Conservation (phyloP, 179 eudicot species). For the Vitellaria paradoxa region DNA sequence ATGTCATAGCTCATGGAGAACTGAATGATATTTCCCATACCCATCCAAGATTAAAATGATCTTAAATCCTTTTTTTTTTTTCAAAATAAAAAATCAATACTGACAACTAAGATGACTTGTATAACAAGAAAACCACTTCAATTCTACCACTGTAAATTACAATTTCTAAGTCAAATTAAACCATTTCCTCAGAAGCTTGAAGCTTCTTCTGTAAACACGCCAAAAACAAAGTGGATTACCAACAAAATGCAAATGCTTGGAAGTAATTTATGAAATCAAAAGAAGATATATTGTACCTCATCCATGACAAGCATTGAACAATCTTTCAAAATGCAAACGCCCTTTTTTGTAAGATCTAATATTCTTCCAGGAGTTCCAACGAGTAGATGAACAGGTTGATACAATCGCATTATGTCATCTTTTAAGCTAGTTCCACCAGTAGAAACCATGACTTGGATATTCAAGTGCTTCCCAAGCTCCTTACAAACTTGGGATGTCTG, state of each 20-base stretch:
- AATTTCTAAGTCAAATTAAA: conserved; percentile 7
- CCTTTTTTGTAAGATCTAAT: conserved; percentile 78
- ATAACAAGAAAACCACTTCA: not conserved
- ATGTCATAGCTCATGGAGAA: not conserved
- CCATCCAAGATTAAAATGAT: not conserved
- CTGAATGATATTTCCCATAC: not conserved
- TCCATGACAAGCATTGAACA: conserved; percentile 86
- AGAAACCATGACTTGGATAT: conserved; percentile 89
- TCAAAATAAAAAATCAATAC: no score
- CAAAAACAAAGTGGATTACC: not conserved
- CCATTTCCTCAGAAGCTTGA: not conserved
- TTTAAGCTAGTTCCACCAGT: conserved; percentile 96
- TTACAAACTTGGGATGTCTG: conserved; percentile 99
- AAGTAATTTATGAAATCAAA: not conserved
- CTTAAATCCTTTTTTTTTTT: no score
- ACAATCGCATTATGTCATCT: conserved; percentile 92
- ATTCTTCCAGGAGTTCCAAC: conserved; percentile 94
- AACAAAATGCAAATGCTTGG: not conserved
- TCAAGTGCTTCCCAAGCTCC: conserved; percentile 87
- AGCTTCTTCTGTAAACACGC: not conserved
- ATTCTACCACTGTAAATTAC: not conserved
- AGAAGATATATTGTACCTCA: conserved; percentile 48
- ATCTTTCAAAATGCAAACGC: conserved; percentile 67
- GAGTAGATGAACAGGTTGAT: conserved; percentile 87
- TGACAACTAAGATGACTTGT: no score